Conservation (phyloP, 768 basidiomycete species). For the Kondoa malvinella region DNA sequence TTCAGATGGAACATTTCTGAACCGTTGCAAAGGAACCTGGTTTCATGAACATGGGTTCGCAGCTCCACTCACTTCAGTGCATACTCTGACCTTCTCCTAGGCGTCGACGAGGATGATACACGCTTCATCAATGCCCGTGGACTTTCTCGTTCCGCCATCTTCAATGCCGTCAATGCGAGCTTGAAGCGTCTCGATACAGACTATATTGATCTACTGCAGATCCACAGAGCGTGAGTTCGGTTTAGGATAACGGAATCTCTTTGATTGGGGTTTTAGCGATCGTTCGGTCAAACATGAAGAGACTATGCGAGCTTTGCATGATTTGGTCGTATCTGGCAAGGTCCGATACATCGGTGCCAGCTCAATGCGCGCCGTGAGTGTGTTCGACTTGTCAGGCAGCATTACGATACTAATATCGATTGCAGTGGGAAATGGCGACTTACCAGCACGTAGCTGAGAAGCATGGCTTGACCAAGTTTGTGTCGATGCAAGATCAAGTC, state of each 20-base stretch:
- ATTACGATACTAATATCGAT: too few species aligned
- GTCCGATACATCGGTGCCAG: slow-evolving; percentile 7
- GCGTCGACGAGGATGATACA: too few species aligned
- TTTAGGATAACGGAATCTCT: background rate
- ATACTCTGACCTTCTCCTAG: too few species aligned
- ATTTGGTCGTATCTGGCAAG: slow-evolving; percentile 33
- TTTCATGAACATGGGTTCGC: background rate
- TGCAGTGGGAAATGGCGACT: slow-evolving; percentile 4
- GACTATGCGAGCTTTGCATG: slow-evolving; percentile 35
- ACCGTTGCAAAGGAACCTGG: slow-evolving; percentile 9
- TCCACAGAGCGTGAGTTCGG: background rate
- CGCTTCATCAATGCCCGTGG: slow-evolving; percentile 42
- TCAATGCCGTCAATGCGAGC: slow-evolving; percentile 41
- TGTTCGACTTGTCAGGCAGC: slow-evolving; percentile 31
- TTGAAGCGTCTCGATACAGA: slow-evolving; percentile 56
- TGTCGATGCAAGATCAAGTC: slow-evolving; percentile 23
- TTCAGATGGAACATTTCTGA: too few species aligned
- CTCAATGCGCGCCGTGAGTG: slow-evolving; percentile 1
- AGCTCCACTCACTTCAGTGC: background rate
- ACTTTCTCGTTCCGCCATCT: slow-evolving; percentile 43
- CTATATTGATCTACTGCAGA: slow-evolving; percentile 59
- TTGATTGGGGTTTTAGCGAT: slow-evolving; percentile 29
- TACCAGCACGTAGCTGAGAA: slow-evolving; percentile 5
- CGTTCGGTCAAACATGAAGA: slow-evolving; percentile 41
- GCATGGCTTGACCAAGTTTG: slow-evolving; percentile 20